Percentiles rank a stretch among this genome's conserved stretches.
Conservation (phyloP, 345 rosid species). For the Schrenkiella parvula region DNA sequence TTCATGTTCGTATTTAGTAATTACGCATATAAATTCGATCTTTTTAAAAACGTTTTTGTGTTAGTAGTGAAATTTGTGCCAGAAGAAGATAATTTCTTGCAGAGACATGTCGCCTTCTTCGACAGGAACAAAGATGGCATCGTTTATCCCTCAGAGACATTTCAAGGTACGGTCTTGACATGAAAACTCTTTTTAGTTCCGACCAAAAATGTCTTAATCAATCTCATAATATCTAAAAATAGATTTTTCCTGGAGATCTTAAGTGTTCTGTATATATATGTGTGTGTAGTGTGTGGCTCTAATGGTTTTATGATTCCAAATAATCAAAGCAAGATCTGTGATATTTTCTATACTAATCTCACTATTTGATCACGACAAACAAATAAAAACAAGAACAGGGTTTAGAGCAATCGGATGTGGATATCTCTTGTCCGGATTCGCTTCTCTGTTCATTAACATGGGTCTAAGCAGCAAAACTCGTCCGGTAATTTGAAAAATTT, state of each 20-base stretch:
- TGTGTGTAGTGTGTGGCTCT: constrained; percentile 13
- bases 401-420: constrained; percentile 65
- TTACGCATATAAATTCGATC: background rate
- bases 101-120: constrained; percentile 77
- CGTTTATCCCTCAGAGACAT: constrained; percentile 80
- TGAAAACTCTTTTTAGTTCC: background rate
- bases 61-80: constrained; percentile 30
- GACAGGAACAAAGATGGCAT: constrained; percentile 73
- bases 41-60: background rate
- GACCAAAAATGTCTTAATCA: background rate
- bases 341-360: background rate
- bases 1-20: background rate
- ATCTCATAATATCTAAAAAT: background rate
- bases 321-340: background rate
- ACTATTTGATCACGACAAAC: background rate
- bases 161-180: constrained; percentile 40
- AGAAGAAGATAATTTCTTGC: constrained; percentile 46
- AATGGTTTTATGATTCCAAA: background rate
- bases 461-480: constrained; percentile 61
- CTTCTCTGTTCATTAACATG: constrained; percentile 45
- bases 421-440: constrained; percentile 32
- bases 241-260: background rate
- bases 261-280: background rate
- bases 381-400: constrained; percentile 36
- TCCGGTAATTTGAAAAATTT: too few species aligned